Conservation (phyloP, 2,329 filamentous ascomycete genomes). For the Colletotrichum sp. region DNA sequence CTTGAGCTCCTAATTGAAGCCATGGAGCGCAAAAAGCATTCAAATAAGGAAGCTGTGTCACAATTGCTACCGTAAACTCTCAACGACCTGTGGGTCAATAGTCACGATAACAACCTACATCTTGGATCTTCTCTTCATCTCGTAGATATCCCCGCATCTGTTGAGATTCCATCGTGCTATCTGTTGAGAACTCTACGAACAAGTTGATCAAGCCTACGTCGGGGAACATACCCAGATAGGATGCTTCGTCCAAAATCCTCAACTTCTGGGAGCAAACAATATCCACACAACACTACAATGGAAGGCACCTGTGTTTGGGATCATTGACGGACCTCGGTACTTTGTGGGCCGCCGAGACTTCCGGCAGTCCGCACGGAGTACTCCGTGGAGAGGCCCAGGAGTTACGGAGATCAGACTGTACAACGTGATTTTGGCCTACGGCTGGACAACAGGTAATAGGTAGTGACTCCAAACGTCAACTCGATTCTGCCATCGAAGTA, state of each 20-base stretch:
- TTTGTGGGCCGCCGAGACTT: not conserved
- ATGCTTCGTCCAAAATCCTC: not conserved
- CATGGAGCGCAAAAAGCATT: not conserved
- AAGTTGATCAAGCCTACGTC: not conserved
- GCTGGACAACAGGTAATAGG: too few species aligned
- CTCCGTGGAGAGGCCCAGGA: not conserved
- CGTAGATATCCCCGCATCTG: not conserved
- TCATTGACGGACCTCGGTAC: not conserved
- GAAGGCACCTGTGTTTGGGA: not conserved
- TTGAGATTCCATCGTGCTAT: too few species aligned
- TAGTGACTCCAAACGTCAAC: fast-evolving
- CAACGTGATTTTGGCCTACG: fast-evolving
- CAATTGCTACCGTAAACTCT: fast-evolving
- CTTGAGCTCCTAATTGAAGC: not conserved
- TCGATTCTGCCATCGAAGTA: fast-evolving
- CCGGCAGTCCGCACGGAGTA: not conserved
- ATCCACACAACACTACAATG: not conserved
- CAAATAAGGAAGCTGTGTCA: not conserved
- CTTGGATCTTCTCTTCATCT: not conserved
- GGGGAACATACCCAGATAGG: not conserved
- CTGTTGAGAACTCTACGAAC: not conserved
- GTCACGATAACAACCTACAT: not conserved
- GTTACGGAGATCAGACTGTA: not conserved
- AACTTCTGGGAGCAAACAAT: not conserved
- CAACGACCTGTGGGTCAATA: not conserved